These are phyloP conservation scores for Claviceps paspali DNA, from an alignment of 2,329 filamentous ascomycete genomes.

Conservation along the genomic window DNA sequence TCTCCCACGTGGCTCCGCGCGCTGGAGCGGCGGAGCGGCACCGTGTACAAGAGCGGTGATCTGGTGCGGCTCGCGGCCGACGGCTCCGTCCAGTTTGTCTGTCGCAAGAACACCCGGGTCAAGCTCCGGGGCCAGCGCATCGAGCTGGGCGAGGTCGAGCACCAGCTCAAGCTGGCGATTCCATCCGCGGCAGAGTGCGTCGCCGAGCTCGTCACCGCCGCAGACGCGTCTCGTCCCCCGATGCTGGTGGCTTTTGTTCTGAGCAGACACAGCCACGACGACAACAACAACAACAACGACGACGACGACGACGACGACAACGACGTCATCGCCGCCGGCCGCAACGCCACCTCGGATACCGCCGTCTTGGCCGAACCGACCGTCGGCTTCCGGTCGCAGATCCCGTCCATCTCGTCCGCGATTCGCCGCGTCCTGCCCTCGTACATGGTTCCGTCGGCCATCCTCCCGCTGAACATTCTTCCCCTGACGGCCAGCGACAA, in stretches of 20 bases:
- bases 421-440: background rate
- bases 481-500: conserved; percentile 1
- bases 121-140: conserved; percentile 4
- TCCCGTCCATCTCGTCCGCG: background rate
- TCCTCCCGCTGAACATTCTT: background rate
- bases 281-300: too few relatives aligned
- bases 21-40: background rate
- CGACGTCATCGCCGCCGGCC: background rate
- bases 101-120: conserved; percentile 1
- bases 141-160: conserved; percentile 4
- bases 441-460: conserved; percentile 1
- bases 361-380: background rate
- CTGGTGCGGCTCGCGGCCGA: background rate
- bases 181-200: background rate
- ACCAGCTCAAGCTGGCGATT: background rate
- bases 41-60: conserved; percentile 1
- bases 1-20: background rate
- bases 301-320: background rate
- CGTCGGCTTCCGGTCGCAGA: background rate
- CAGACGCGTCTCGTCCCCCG: background rate
- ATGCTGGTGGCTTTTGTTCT: conserved; percentile 1
- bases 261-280: too few relatives aligned
- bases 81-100: background rate
- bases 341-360: background rate
- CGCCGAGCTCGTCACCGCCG: background rate